Conservation (phyloP, 2,329 filamentous ascomycete genomes). For the Colletotrichum sansevieriae region DNA sequence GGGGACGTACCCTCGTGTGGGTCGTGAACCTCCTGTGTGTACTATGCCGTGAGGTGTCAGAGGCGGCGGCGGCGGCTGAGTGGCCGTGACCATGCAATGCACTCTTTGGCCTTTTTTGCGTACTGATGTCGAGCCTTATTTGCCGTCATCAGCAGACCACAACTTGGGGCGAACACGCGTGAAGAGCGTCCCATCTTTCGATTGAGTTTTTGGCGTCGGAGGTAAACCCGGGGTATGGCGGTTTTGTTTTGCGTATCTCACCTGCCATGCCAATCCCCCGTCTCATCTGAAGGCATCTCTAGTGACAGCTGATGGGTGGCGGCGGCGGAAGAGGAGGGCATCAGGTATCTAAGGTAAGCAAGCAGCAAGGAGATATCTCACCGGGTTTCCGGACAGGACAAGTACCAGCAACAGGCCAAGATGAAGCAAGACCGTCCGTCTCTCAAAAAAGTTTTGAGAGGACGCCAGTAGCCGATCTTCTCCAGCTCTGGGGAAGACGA, state of each 20-base stretch:
- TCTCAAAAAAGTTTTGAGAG: neutral
- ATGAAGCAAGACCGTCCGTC: conserved; percentile 11
- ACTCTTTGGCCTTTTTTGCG: conserved; percentile 24
- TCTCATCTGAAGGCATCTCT: neutral
- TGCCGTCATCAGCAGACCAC: conserved; percentile 24
- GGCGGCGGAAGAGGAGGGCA: no score
- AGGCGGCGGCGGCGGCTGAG: neutral
- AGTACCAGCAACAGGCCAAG: conserved; percentile 27
- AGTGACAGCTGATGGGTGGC: no score
- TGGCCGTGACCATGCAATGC: neutral
- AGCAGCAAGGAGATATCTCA: conserved; percentile 11
- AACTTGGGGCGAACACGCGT: conserved; percentile 12
- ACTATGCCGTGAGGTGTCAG: no score
- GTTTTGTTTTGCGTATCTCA: neutral
- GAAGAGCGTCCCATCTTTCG: conserved; percentile 25
- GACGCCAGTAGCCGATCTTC: conserved; percentile 13
- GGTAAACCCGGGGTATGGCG: conserved; percentile 11
- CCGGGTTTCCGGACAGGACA: conserved; percentile 33
- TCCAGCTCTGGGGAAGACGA: conserved; percentile 19
- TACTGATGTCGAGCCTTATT: conserved; percentile 8
- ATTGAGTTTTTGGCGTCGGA: conserved; percentile 29
- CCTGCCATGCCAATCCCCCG: conserved; percentile 1
- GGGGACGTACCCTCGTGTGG: conserved; percentile 22
- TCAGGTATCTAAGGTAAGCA: no score
- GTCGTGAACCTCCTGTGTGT: neutral